These are phyloP conservation scores for Hygrocybe punicea DNA, from an alignment of 768 basidiomycete species.

Conservation along the genomic window DNA sequence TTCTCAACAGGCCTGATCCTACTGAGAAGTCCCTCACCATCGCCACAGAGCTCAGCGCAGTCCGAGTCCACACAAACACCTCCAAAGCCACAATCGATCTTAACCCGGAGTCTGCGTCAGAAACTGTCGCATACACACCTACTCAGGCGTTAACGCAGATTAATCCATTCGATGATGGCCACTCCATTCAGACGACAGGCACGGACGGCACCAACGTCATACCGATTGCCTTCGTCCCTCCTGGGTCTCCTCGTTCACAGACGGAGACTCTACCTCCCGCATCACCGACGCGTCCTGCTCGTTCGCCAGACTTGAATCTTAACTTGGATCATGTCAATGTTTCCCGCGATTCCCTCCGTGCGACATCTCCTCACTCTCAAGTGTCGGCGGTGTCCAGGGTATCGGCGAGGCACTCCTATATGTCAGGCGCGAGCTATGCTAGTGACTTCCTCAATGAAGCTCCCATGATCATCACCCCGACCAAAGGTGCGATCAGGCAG, in stretches of 20 bases:
- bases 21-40: conserved; percentile 53
- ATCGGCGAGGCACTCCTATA: conserved; percentile 62
- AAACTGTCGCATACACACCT: conserved; percentile 25
- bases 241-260: conserved; percentile 43
- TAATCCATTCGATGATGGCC: conserved; percentile 75
- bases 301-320: conserved; percentile 59
- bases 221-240: conserved; percentile 75
- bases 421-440: conserved; percentile 70
- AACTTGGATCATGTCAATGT: conserved; percentile 63
- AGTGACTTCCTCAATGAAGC: conserved; percentile 80
- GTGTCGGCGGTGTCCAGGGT: conserved; percentile 52
- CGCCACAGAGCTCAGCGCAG: conserved; percentile 37
- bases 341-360: conserved; percentile 49
- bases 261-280: conserved; percentile 30
- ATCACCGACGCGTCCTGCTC: conserved; percentile 54
- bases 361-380: conserved; percentile 47
- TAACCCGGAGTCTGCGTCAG: conserved; percentile 39
- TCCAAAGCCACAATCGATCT: conserved; percentile 57
- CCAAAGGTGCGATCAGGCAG: conserved; percentile 60
- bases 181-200: conserved; percentile 80
- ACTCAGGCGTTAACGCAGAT: conserved; percentile 34
- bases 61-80: conserved; percentile 48
- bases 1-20: conserved; percentile 80
- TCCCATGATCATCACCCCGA: conserved; percentile 75
- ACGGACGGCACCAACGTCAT: conserved; percentile 83